Evolutionary conservation across 768 basidiomycete species (phyloP).

Genomic region (Lactifluus rugatus): DNA sequence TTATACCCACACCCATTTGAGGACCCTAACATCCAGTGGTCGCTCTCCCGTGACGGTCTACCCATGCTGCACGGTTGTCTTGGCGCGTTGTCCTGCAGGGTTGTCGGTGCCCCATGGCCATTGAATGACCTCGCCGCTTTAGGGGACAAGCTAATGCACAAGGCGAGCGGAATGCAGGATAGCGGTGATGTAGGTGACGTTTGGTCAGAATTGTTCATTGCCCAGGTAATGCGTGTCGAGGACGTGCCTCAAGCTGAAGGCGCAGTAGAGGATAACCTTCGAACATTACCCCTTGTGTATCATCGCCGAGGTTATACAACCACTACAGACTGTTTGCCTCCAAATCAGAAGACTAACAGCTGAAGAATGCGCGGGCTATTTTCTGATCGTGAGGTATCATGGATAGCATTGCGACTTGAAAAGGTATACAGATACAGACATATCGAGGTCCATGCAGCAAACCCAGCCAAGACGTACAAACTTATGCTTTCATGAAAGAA

Average conservation of each 20-base stretch:
- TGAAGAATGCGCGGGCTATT: conserved; percentile 6
- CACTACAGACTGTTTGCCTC: conserved; percentile 25
- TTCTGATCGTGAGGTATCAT: background rate
- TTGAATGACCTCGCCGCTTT: conserved; percentile 45
- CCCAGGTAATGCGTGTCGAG: conserved; percentile 59
- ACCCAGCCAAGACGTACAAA: background rate
- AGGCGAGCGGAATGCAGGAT: conserved; percentile 11
- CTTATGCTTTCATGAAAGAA: conserved; percentile 62
- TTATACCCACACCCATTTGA: conserved; percentile 53
- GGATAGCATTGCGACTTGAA: background rate
- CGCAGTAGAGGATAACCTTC: conserved; percentile 17
- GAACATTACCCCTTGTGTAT: conserved; percentile 51
- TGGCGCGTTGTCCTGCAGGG: conserved; percentile 63
- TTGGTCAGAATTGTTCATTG: conserved; percentile 71
- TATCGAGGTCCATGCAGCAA: background rate
- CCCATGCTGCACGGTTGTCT: conserved; percentile 51
- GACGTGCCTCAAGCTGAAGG: conserved; percentile 26
- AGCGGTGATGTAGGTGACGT: conserved; percentile 27
- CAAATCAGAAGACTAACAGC: conserved; percentile 1
- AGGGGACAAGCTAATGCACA: conserved; percentile 17
- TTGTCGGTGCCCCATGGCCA: conserved; percentile 52
- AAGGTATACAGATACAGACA: conserved; percentile 10
- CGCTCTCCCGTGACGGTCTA: conserved; percentile 41
- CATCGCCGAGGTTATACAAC: conserved; percentile 52
- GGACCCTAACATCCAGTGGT: conserved; percentile 29